Evolutionary conservation across 495 filamentous ascomycete species (phyloP).

Genomic region (Aspergillus funiculosus): DNA sequence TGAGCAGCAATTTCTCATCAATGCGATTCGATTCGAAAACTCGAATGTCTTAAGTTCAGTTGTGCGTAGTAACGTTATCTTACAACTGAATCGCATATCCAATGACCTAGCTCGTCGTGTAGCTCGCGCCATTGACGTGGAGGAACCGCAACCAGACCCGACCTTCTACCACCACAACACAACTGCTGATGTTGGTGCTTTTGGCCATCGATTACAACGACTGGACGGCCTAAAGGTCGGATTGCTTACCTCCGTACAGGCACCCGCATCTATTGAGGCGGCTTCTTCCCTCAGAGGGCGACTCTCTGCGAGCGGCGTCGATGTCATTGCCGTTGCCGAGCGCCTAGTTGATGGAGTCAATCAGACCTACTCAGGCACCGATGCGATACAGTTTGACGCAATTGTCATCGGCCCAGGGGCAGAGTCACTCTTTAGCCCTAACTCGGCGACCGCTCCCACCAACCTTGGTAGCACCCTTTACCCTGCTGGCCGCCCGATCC

Average conservation of each 20-base stretch:
- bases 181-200: constrained; percentile 57
- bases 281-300: constrained; percentile 42
- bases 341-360: constrained; percentile 49
- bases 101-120: constrained; percentile 66
- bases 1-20: constrained; percentile 72
- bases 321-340: constrained; percentile 60
- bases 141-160: constrained; percentile 51
- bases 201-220: constrained; percentile 50
- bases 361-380: constrained; percentile 64
- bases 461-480: constrained; percentile 52
- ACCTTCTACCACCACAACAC: constrained; percentile 67
- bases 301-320: constrained; percentile 45
- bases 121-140: constrained; percentile 54
- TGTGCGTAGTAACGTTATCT: constrained; percentile 56
- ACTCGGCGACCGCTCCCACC: constrained; percentile 22
- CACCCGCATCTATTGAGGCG: constrained; percentile 36
- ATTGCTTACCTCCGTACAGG: constrained; percentile 50
- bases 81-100: constrained; percentile 65
- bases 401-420: constrained; percentile 57
- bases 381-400: constrained; percentile 68
- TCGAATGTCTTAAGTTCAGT: constrained; percentile 49
- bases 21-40: constrained; percentile 72
- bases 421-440: constrained; percentile 44
- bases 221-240: constrained; percentile 63
- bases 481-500: constrained; percentile 55